These are phyloP conservation scores for Pyrrhoderma lamaoense DNA, from an alignment of 1,284 basidiomycete species.

Conservation along the genomic window DNA sequence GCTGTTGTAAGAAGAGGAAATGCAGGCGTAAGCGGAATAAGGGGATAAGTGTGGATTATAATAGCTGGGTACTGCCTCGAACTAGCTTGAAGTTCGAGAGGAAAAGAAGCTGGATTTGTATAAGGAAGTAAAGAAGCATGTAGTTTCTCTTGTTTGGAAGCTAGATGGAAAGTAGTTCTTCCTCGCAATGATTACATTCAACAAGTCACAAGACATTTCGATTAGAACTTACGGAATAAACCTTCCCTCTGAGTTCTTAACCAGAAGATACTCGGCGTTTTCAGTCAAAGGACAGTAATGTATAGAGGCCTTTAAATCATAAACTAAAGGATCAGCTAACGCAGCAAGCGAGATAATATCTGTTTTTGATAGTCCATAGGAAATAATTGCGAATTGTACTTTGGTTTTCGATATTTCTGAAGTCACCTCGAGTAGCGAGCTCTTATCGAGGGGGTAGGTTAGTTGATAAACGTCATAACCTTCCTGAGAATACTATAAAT, in stretches of 20 bases:
- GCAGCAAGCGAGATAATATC: constrained; percentile 22
- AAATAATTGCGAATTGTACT: constrained; percentile 31
- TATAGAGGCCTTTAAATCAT: constrained; percentile 29
- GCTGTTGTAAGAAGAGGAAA: constrained; percentile 33
- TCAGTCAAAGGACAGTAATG: constrained; percentile 33
- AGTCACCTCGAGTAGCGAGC: constrained; percentile 18
- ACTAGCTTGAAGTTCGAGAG: constrained; percentile 24
- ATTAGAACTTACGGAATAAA: constrained; percentile 4
- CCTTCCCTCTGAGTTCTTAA: constrained; percentile 23
- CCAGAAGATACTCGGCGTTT: constrained; percentile 25
- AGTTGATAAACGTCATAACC: constrained; percentile 36
- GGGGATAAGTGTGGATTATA: constrained; percentile 32
- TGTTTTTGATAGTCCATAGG: constrained; percentile 30
- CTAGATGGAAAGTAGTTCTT: constrained; percentile 29
- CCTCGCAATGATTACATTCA: neutral
- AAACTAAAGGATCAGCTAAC: constrained; percentile 15
- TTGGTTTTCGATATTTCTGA: constrained; percentile 16
- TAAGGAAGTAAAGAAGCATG: constrained; percentile 29
- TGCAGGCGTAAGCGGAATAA: constrained; percentile 30
- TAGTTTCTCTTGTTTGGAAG: constrained; percentile 33
- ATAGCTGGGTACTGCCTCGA: constrained; percentile 28
- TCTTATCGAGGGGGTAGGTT: constrained; percentile 23
- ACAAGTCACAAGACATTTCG: neutral
- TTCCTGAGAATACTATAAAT: constrained; percentile 35
- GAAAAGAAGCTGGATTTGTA: constrained; percentile 23